These are phyloP conservation scores for Ammopiptanthus mongolicus DNA, from an alignment of 306 rosid species.

Conservation along the genomic window DNA sequence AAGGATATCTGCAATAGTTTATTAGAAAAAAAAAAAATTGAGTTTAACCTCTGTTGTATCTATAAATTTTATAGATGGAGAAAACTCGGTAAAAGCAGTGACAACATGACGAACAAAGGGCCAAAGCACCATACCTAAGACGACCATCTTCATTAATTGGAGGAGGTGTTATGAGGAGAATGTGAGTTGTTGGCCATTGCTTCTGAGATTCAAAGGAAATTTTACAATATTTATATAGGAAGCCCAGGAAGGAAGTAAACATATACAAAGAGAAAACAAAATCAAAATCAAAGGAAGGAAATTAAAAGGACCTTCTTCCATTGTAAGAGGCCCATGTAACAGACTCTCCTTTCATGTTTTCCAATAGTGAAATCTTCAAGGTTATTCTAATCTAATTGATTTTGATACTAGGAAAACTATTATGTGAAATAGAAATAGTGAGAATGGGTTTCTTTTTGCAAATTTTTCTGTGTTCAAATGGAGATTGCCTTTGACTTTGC, in stretches of 20 bases:
- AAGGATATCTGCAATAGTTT: constrained; percentile 43
- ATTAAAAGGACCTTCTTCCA: not conserved
- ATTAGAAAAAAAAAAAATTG: not conserved
- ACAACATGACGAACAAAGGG: not conserved
- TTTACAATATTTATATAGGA: not conserved
- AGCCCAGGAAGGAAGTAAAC: not conserved
- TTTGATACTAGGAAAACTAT: not conserved
- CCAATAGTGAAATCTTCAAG: not conserved
- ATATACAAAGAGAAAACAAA: not conserved
- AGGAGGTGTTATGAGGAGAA: constrained; percentile 70
- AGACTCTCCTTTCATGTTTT: not conserved
- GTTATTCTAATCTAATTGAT: not conserved
- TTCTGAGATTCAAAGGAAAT: constrained; percentile 37
- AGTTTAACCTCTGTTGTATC: not conserved
- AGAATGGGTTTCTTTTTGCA: not conserved
- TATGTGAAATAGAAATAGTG: not conserved
- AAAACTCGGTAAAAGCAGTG: not conserved
- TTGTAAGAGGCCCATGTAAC: not conserved
- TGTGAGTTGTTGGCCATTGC: constrained; percentile 51
- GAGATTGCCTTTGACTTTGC: not conserved
- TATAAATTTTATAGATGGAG: not conserved
- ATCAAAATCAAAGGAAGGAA: not conserved
- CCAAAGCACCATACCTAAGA: constrained; percentile 37
- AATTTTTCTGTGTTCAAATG: not conserved
- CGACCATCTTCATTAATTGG: constrained; percentile 78